These are phyloP conservation scores for Amphicarpaea edgeworthii DNA, from an alignment of 306 rosid genomes.

Conservation along the genomic window DNA sequence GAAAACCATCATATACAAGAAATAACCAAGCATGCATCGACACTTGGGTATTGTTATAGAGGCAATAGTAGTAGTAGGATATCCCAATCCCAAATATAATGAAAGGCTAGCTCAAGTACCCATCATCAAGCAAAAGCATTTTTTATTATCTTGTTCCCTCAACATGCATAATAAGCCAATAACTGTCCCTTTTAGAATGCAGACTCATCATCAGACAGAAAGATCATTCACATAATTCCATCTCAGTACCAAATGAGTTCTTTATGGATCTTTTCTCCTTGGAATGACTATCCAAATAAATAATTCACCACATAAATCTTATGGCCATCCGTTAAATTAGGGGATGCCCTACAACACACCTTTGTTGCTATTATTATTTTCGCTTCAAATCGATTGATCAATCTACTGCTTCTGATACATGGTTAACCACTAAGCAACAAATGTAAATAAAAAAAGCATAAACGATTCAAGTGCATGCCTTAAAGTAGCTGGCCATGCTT, in stretches of 20 bases:
- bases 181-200: conserved; percentile 36
- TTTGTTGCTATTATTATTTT: conserved; percentile 28
- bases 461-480: neutral
- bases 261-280: conserved; percentile 16
- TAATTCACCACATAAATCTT: conserved; percentile 41
- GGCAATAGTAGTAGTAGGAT: neutral
- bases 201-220: conserved; percentile 44
- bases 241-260: conserved; percentile 22
- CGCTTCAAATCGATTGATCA: conserved; percentile 25
- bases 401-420: conserved; percentile 7
- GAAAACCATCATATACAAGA: neutral
- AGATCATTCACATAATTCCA: conserved; percentile 27
- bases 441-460: conserved; percentile 13
- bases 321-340: conserved; percentile 4
- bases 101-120: neutral
- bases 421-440: conserved; percentile 31
- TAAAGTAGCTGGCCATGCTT: conserved; percentile 4
- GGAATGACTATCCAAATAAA: conserved; percentile 43
- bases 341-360: conserved; percentile 33
- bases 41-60: neutral
- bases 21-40: neutral
- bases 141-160: conserved; percentile 18
- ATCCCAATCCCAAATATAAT: neutral
- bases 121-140: conserved; percentile 45
- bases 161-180: neutral